Evolutionary conservation across 257 asterid species (phyloP).

Genomic region (Solanum peruvianum): DNA sequence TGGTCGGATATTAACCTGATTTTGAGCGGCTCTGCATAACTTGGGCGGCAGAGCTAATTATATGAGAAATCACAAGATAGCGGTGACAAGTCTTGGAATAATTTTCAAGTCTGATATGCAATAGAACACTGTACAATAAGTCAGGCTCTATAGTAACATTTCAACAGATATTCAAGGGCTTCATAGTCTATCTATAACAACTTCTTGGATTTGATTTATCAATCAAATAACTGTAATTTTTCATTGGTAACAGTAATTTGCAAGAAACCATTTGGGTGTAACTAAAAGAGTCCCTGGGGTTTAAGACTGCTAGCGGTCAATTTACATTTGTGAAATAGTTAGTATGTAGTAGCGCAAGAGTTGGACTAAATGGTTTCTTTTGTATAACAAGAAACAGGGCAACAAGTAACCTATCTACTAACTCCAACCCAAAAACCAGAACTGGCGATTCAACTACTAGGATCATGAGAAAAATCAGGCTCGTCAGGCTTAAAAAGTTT

Average conservation of each 20-base stretch:
- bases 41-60: not conserved
- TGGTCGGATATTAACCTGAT: not conserved
- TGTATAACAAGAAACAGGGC: not conserved
- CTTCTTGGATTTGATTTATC: not conserved
- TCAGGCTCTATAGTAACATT: not conserved
- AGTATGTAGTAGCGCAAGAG: not conserved
- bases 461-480: slow-evolving; percentile 33
- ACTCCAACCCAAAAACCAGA: not conserved
- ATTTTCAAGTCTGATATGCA: not conserved
- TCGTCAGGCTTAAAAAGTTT: slow-evolving; percentile 68
- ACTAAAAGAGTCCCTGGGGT: not conserved
- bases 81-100: not conserved
- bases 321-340: not conserved
- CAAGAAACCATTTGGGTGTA: not conserved
- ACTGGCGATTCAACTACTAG: not conserved
- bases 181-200: not conserved
- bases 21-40: not conserved
- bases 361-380: not conserved
- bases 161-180: not conserved
- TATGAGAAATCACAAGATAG: not conserved
- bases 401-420: not conserved
- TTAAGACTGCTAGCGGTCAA: not conserved
- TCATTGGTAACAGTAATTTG: not conserved
- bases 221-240: not conserved
- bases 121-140: too few species aligned